Conservation (phyloP, 345 rosid species). For the Durio zibethinus region DNA sequence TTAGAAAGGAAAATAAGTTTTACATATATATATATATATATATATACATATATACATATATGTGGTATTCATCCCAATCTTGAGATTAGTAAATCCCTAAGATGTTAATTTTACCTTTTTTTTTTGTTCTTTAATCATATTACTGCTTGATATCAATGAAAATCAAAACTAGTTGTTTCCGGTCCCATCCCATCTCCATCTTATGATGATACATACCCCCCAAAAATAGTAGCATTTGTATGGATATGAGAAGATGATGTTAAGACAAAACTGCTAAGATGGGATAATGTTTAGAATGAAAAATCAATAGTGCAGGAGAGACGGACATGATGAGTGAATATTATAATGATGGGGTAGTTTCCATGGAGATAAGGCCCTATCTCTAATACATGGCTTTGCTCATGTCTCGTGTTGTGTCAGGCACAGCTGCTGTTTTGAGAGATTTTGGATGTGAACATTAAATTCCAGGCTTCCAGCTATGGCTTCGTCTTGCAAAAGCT, state of each 20-base stretch:
- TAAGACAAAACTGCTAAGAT: not conserved
- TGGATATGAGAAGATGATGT: not conserved
- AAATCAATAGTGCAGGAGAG: not conserved
- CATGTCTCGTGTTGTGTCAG: not conserved
- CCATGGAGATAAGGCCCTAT: constrained; percentile 8
- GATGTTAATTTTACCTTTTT: too few relatives aligned
- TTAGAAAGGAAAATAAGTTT: too few relatives aligned
- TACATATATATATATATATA: too few relatives aligned
- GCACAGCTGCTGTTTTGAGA: not conserved
- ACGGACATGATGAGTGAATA: constrained; percentile 4
- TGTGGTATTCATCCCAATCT: too few relatives aligned
- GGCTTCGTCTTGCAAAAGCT: not conserved
- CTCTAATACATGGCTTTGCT: constrained; percentile 11
- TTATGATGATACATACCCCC: too few relatives aligned
- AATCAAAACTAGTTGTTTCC: too few relatives aligned
- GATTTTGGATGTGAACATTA: not conserved
- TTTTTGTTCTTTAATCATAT: too few relatives aligned
- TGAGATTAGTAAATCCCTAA: too few relatives aligned
- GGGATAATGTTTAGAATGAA: not conserved
- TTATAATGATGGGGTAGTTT: not conserved
- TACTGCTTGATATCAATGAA: too few relatives aligned
- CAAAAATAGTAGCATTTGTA: too few relatives aligned
- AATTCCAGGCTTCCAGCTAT: not conserved
- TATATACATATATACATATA: too few relatives aligned
- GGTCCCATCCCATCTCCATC: too few relatives aligned